Evolutionary conservation across 2,329 filamentous ascomycete genomes (phyloP), one percentile per base, ranked within the genome.

Genomic region (Dactylellina sp.): DNA sequence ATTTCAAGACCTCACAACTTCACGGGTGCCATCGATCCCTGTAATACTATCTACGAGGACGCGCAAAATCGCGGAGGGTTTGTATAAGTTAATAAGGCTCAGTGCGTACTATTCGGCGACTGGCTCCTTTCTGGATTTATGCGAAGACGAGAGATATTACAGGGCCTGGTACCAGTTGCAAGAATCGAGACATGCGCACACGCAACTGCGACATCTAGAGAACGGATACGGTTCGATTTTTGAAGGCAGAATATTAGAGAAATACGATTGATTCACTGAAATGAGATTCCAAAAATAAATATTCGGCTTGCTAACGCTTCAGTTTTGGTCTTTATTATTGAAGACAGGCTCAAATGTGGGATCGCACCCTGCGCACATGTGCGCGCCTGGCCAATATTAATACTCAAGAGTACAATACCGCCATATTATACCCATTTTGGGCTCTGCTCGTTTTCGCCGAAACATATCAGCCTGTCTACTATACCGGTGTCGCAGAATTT

Each of bases 341-440:
- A 40, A 12, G n/a, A 40, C 37, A 14, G 37, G 12, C 6, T 35
- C 37, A 16, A 40, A 7, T 4, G 32, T 12, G 32, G 32, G 32
- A 35, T 14, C 37, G 37, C 9, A 14, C 12, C 4, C 37, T 12
- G 3, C 37, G 6, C n/a, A 40, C n/a, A 40, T 12, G 16, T 42
- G 16, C n/a, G 16, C 42, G 42, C 42, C n/a, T 46, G 42, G 16
- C 7, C 20, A 9, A 46, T 18, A 40, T 40, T 16, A 28, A 52
- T 55, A 55, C 22, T 18, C 37, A 50, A 32, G 42, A 49, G 16
- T 55, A 14, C 53, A 20, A 35, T 64, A 37, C 53, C 59, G 60
- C 59, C 44, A 64, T 71, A 25, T 39, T 20, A 24, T 64, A 7
- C 50, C 66, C 12, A 39, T 32, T 59, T 20, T 40, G 49, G 42